Evolutionary conservation across 2,329 filamentous ascomycete species (phyloP).

Genomic region (Thelonectria olida): DNA sequence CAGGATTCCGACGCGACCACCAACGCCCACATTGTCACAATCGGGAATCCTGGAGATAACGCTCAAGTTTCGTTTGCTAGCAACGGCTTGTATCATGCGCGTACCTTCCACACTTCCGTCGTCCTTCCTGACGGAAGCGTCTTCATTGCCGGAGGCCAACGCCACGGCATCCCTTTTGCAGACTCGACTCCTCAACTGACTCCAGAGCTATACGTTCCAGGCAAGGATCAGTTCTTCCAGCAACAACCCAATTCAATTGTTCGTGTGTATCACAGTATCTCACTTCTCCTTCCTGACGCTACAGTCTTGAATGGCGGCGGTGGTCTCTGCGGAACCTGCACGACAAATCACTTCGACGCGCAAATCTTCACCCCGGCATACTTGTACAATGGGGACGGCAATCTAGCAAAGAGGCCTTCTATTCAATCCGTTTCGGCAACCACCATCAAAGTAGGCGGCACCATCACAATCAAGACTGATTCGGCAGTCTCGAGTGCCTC

Average conservation of each 20-base stretch:
- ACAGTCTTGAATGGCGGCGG: constrained; percentile 29
- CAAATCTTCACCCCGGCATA: constrained; percentile 28
- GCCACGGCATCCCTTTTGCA: constrained; percentile 8
- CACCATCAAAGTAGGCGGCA: constrained; percentile 8
- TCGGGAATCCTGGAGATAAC: constrained; percentile 38
- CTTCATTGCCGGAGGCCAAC: constrained; percentile 56
- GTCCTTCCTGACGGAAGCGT: constrained; percentile 59
- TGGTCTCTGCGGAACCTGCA: constrained; percentile 21
- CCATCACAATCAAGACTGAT: constrained; percentile 12
- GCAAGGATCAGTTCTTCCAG: constrained; percentile 17
- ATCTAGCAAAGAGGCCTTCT: constrained; percentile 17
- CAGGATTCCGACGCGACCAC: constrained; percentile 51
- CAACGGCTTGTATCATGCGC: constrained; percentile 28
- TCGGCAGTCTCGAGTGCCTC: constrained; percentile 12
- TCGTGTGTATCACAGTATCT: constrained; percentile 23
- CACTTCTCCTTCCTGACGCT: constrained; percentile 15
- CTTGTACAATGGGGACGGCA: constrained; percentile 22
- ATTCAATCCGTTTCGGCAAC: constrained; percentile 14
- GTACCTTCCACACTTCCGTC: constrained; percentile 57
- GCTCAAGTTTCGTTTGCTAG: not conserved
- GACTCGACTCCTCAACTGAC: constrained; percentile 20
- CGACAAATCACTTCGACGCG: constrained; percentile 31
- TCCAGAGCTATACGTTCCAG: constrained; percentile 22
- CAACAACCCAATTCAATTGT: constrained; percentile 18
- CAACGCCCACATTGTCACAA: constrained; percentile 60